phyloP scores from a whole-genome alignment of 495 filamentous ascomycete species.

The Neurospora tetraspora region DNA sequence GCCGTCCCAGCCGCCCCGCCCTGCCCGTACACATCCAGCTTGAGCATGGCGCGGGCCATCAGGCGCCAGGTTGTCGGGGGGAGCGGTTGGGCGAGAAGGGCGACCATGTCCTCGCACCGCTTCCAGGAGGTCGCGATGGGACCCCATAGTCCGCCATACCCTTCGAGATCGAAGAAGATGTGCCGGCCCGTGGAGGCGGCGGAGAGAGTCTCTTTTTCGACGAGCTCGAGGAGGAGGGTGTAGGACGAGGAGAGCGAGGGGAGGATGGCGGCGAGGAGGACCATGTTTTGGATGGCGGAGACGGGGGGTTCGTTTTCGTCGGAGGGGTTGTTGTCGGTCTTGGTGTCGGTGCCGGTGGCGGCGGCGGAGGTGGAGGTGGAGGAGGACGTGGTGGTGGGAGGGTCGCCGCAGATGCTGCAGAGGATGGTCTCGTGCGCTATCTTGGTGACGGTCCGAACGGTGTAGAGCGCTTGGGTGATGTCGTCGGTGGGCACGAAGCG shows the following conservation, averaged over 20 bases:
- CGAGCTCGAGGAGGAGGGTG: constrained; percentile 32
- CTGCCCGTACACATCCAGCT: constrained; percentile 43
- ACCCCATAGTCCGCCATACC: constrained; percentile 39
- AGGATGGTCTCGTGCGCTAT: constrained; percentile 48
- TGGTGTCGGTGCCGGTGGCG: constrained; percentile 4
- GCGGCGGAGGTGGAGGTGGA: background rate
- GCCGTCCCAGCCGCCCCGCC: constrained; percentile 7
- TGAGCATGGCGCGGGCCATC: constrained; percentile 39
- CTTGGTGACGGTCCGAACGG: constrained; percentile 46
- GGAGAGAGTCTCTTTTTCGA: constrained; percentile 30
- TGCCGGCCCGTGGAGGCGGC: constrained; percentile 29
- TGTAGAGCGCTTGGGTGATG: constrained; percentile 36
- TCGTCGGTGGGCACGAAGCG: constrained; percentile 32
- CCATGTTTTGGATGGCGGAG: constrained; percentile 48
- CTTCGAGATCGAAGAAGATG: constrained; percentile 32
- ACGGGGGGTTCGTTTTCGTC: constrained; percentile 19
- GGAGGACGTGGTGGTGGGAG: constrained; percentile 15
- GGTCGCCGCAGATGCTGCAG: constrained; percentile 46
- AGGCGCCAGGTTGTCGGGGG: constrained; percentile 40
- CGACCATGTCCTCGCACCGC: background rate
- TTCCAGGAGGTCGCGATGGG: constrained; percentile 1
- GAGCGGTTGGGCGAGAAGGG: constrained; percentile 24
- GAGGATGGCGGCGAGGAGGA: constrained; percentile 56
- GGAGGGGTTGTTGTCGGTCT: constrained; percentile 17
- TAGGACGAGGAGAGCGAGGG: constrained; percentile 54